Base-by-base conservation (phyloP, 169 alveolate species). In the Eimeria acervulina region DNA sequence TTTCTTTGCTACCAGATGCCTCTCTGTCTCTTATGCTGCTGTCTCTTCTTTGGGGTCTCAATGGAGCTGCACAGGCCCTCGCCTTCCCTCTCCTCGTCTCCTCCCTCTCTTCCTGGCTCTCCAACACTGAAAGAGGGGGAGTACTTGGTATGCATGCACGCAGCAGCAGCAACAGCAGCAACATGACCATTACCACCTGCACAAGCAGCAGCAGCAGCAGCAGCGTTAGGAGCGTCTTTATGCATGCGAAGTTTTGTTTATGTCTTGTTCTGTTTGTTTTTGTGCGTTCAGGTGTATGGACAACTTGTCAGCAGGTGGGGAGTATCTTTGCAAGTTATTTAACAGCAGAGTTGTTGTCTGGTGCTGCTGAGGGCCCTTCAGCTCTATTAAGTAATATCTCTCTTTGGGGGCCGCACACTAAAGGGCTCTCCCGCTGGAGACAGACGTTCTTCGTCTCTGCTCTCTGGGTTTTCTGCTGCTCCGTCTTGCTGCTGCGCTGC, bases 271-370 rank as follows among this genome's bases (percentile, higher is more conserved):
- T 70, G 91, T 36, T 42, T 83, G 91, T 78, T 12, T 38, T 72
- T n/a, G 70, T 81, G 40, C 1, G 36, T 33, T 66, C 76, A 81
- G 97, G 97, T 6, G 93, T 95, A 31, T 96, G 97, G 97, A 92
- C 97, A 19, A 96, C 97, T 44, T 94, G 97, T 31, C 97, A 96
- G 85, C 97, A 96, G 33, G 83, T 70, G 28, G 97, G 97, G 33
- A 97, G 97, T 28, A 90, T 90, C 52, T 78, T 40, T 74, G 95
- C 95, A 78, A 93, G 81, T 70, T 89, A 44, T 78, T 96, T 36
- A 51, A 93, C 74, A 94, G 96, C 68, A 31, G 95, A 83, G 78
- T 88, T 44, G 90, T 96, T 74, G 63, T 70, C 72, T 44, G 68
- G 55, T 95, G 70, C 63, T 63, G 76, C 76, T 40, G 84, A 23